Conservation (phyloP, 1,139 yeast genomes). For the Yamadazyma friedrichii region DNA sequence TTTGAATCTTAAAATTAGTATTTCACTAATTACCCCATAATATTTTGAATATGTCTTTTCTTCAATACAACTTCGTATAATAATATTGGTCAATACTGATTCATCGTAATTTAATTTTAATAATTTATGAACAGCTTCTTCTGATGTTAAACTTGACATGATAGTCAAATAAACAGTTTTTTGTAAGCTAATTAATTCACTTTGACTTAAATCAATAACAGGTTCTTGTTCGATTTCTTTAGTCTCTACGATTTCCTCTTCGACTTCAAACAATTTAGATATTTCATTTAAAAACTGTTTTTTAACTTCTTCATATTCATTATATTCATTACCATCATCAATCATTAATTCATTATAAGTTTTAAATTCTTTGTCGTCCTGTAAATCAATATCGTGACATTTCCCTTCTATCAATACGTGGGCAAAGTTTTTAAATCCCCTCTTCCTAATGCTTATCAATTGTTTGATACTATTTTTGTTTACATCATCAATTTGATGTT, state of each 20-base stretch:
- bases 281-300: constrained; percentile 19
- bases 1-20: constrained; percentile 41
- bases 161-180: constrained; percentile 77
- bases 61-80: constrained; percentile 81
- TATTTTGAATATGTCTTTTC: constrained; percentile 86
- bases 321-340: constrained; percentile 45
- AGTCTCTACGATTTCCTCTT: constrained; percentile 15
- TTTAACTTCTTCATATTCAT: constrained; percentile 24
- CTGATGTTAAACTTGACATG: constrained; percentile 91
- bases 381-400: constrained; percentile 57
- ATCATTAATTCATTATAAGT: constrained; percentile 50
- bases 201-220: constrained; percentile 64
- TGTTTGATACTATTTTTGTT: constrained; percentile 52
- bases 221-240: constrained; percentile 12
- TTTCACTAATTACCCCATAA: constrained; percentile 77
- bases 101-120: constrained; percentile 43
- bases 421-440: constrained; percentile 45
- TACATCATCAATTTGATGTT: constrained; percentile 43
- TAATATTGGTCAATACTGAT: constrained; percentile 63
- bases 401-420: constrained; percentile 56
- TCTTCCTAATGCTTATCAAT: constrained; percentile 51
- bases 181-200: constrained; percentile 60
- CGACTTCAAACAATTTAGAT: constrained; percentile 14
- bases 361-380: constrained; percentile 33
- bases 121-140: constrained; percentile 89